Evolutionary conservation across 495 filamentous ascomycete genomes (phyloP).

Genomic region (Neurospora cerealis): DNA sequence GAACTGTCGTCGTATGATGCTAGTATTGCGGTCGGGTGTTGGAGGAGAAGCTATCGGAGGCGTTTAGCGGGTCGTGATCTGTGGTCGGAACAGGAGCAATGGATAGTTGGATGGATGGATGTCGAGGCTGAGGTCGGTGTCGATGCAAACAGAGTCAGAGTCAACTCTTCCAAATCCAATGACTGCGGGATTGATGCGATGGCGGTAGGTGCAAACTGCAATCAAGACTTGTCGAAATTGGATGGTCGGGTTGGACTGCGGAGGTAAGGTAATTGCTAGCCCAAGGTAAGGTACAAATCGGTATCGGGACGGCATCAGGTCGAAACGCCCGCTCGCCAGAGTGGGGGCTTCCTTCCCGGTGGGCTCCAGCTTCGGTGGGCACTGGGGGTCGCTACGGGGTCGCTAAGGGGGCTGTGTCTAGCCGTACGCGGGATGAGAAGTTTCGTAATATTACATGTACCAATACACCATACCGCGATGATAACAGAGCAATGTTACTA

Average conservation of each 20-base stretch:
- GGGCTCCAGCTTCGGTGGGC: not conserved
- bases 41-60: not conserved
- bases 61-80: not conserved
- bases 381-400: not conserved
- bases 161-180: not conserved
- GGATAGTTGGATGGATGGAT: not conserved
- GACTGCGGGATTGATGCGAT: not conserved
- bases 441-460: not conserved
- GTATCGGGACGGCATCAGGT: not conserved
- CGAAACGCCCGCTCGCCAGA: not conserved
- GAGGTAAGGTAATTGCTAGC: not conserved
- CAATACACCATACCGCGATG: not conserved
- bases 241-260: not conserved
- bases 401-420: not conserved
- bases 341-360: not conserved
- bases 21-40: not conserved
- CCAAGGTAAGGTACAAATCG: not conserved
- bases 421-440: not conserved
- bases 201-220: not conserved
- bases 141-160: not conserved
- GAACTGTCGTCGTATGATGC: not conserved
- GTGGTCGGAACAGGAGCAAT: not conserved
- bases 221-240: not conserved
- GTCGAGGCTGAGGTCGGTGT: not conserved
- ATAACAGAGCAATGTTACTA: not conserved